Percentiles rank a stretch among this genome's conserved stretches.
These are phyloP conservation scores for Russula ochroleuca DNA, from an alignment of 768 basidiomycete genomes.

Conservation along the genomic window DNA sequence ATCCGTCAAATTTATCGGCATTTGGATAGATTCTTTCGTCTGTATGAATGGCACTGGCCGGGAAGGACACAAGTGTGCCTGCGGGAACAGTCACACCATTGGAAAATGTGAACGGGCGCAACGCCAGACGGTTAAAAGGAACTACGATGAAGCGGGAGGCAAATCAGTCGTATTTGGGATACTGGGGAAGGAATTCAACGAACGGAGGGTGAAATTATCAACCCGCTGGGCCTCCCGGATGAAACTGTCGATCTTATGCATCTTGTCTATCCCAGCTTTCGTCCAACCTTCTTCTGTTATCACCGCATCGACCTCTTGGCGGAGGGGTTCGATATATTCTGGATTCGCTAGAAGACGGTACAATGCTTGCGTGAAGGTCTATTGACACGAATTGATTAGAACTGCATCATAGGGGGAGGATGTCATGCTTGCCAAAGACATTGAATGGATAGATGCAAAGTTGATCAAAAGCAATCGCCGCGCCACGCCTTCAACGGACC, in stretches of 20 bases:
- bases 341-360: constrained; percentile 29
- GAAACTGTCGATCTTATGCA: constrained; percentile 38
- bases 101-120: constrained; percentile 29
- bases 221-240: constrained; percentile 33
- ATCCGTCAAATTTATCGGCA: constrained; percentile 40
- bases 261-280: neutral
- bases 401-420: neutral
- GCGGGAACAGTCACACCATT: constrained; percentile 31
- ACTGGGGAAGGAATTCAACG: neutral
- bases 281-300: too few relatives aligned
- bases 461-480: constrained; percentile 38
- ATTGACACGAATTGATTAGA: neutral
- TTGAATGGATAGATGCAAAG: constrained; percentile 38
- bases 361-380: constrained; percentile 21
- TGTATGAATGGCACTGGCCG: constrained; percentile 36
- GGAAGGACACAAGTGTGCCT: constrained; percentile 38
- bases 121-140: constrained; percentile 27
- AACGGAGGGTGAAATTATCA: constrained; percentile 16
- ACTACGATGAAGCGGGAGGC: constrained; percentile 13
- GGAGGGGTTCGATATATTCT: constrained; percentile 23
- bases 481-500: constrained; percentile 31
- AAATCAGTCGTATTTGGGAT: neutral
- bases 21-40: constrained; percentile 42
- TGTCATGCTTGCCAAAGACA: constrained; percentile 32
- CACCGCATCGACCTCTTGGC: too few relatives aligned